Conservation (phyloP, 805 yeast genomes). For the Suhomyces prunicola region DNA sequence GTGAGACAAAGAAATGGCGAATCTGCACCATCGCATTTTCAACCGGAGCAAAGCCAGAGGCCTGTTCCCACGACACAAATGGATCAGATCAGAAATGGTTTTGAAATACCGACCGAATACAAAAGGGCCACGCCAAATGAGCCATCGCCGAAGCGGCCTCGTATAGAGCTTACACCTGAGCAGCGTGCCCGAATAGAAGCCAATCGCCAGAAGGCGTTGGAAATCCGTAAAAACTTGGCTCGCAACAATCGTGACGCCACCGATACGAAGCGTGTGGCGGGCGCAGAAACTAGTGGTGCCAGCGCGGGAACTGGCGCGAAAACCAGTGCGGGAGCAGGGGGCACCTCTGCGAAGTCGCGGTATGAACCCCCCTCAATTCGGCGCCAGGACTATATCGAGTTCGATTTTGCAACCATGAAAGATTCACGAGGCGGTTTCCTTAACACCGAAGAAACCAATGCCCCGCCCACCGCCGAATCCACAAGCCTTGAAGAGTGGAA, state of each 20-base stretch:
- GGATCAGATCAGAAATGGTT: constrained; percentile 4
- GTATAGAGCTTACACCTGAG: constrained; percentile 42
- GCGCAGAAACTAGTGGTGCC: background rate
- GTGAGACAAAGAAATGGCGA: constrained; percentile 34
- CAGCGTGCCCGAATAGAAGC: constrained; percentile 48
- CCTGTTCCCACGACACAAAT: constrained; percentile 1
- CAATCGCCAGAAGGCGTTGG: constrained; percentile 54
- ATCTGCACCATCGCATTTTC: background rate
- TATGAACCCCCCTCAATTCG: constrained; percentile 40
- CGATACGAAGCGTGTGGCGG: background rate
- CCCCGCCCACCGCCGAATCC: constrained; percentile 49
- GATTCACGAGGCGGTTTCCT: constrained; percentile 88
- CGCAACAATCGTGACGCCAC: constrained; percentile 39
- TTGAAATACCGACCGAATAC: background rate
- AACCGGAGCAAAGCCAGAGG: background rate
- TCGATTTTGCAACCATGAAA: constrained; percentile 86
- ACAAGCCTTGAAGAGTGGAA: constrained; percentile 45
- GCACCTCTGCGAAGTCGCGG: background rate
- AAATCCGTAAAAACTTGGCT: constrained; percentile 33
- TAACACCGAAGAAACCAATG: constrained; percentile 24
- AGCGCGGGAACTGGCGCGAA: background rate
- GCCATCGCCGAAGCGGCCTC: constrained; percentile 18
- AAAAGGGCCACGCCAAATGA: background rate
- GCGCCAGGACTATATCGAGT: constrained; percentile 70
- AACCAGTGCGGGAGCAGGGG: background rate